phyloP scores from a whole-genome alignment of 2,329 filamentous ascomycete genomes.

The Paecilomyces sp. region DNA sequence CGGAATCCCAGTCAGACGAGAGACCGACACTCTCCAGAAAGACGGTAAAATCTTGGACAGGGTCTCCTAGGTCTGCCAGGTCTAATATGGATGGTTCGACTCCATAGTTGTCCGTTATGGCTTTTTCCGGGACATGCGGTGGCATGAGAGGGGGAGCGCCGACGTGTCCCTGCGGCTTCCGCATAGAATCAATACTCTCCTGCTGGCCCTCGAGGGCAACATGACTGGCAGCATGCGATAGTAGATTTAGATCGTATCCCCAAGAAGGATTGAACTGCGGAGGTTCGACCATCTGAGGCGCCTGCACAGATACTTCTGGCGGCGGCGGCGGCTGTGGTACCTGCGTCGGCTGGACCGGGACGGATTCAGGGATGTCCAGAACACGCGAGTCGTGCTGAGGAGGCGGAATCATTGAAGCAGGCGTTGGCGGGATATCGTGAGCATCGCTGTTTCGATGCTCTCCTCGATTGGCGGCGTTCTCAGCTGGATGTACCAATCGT shows the following conservation, averaged over 20 bases:
- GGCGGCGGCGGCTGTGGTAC: constrained; percentile 17
- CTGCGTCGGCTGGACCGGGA: constrained; percentile 33
- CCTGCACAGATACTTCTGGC: constrained; percentile 31
- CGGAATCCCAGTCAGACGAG: constrained; percentile 43
- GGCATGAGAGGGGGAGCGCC: constrained; percentile 29
- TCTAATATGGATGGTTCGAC: constrained; percentile 40
- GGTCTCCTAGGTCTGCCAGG: constrained; percentile 39
- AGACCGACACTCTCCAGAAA: constrained; percentile 44
- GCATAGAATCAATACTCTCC: constrained; percentile 30
- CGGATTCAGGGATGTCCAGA: constrained; percentile 38
- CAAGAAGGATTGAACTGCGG: constrained; percentile 43
- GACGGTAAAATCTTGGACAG: constrained; percentile 43
- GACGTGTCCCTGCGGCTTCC: constrained; percentile 25
- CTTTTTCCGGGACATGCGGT: constrained; percentile 25
- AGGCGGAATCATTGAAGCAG: constrained; percentile 30
- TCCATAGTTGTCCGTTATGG: constrained; percentile 36
- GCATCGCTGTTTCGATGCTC: constrained; percentile 25
- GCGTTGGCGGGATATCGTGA: constrained; percentile 25
- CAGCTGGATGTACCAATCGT: constrained; percentile 40
- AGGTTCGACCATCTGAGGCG: constrained; percentile 33
- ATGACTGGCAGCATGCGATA: constrained; percentile 44
- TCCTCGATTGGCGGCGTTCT: constrained; percentile 30
- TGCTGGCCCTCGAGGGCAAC: constrained; percentile 41
- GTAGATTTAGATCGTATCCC: constrained; percentile 44
- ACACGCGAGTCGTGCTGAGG: constrained; percentile 36